Percentiles rank a stretch among this genome's conserved stretches.
phyloP scores from a whole-genome alignment of 2,329 filamentous ascomycete species.

The Phaeosphaeriaceae sp. region DNA sequence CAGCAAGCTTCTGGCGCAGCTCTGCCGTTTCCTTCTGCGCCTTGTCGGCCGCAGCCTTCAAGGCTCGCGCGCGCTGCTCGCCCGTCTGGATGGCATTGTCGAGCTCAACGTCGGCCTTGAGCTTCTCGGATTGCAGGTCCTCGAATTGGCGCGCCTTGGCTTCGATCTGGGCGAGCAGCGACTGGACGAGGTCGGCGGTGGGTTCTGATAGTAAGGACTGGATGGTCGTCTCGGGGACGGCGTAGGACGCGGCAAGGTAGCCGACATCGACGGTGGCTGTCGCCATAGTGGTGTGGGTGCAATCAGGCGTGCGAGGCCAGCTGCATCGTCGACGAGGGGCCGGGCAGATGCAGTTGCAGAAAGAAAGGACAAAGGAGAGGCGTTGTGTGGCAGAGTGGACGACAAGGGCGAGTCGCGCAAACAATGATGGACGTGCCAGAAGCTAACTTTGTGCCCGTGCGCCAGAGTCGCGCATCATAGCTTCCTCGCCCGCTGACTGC shows the following conservation, averaged over 20 bases:
- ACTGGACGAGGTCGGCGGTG: slow-evolving; percentile 78
- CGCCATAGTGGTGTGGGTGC: slow-evolving; percentile 59
- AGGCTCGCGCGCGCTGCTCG: slow-evolving; percentile 80
- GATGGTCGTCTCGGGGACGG: slow-evolving; percentile 70
- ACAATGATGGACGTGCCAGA: slow-evolving; percentile 16
- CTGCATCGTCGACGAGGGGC: slow-evolving; percentile 26
- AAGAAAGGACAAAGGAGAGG: slow-evolving; percentile 33
- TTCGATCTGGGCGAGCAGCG: slow-evolving; percentile 76
- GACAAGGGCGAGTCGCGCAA: slow-evolving; percentile 19
- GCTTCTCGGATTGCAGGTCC: slow-evolving; percentile 82
- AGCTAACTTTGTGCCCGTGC: no score
- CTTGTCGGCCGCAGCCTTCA: slow-evolving; percentile 83
- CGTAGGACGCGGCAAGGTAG: slow-evolving; percentile 76
- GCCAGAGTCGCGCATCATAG: slow-evolving; percentile 27
- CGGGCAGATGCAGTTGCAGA: slow-evolving; percentile 7
- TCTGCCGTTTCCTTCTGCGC: slow-evolving; percentile 84
- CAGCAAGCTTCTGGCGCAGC: slow-evolving; percentile 78
- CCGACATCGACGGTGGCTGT: slow-evolving; percentile 69
- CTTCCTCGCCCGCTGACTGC: slow-evolving; percentile 6
- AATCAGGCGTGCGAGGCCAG: slow-evolving; percentile 20
- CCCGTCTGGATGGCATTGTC: slow-evolving; percentile 86
- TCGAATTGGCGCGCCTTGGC: slow-evolving; percentile 84
- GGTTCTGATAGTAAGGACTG: slow-evolving; percentile 69
- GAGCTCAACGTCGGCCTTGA: slow-evolving; percentile 88
- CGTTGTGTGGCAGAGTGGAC: slow-evolving; percentile 10